Evolutionary conservation across 108 stramenopile genomes (phyloP), one percentile per base, ranked within the genome.

Genomic region (Nitzschia inconspicua): DNA sequence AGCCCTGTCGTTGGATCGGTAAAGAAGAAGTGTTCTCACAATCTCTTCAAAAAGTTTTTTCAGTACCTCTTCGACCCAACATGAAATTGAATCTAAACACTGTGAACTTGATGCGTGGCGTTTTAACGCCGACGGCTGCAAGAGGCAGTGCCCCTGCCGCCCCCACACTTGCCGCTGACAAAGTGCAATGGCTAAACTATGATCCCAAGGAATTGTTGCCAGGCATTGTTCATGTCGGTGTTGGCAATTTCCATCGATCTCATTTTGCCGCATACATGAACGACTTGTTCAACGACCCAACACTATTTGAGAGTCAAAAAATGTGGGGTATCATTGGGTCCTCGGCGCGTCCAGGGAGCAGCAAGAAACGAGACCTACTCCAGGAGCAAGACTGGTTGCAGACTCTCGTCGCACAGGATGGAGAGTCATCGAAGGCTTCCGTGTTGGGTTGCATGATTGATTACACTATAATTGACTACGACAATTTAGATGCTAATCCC

Each of bases 161-260:
- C n/a, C n/a, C n/a, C n/a, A n/a, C n/a, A n/a, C n/a, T n/a, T n/a
- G n/a, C n/a, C n/a, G n/a, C n/a, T n/a, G n/a, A n/a, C n/a, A n/a
- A n/a, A n/a, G n/a, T n/a, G n/a, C n/a, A n/a, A n/a, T n/a, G n/a
- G n/a, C n/a, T n/a, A n/a, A n/a, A 50, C 11, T 50, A 50, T 26
- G 48, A 50, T 27, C 4, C 24, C 13, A 28, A 5, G 4, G 24
- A 20, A 14, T 26, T 50, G 6, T 50, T 28, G 25, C 24, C 48
- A 9, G 48, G 48, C 24, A 50, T 81, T 37, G 57, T 70, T 42
- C 80, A 82, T 48, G 18, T 83, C 22, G 81, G 81, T 14, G 78
- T 83, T 2, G 81, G 81, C 16, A 74, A 76, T 19, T 83, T 83
- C 60, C 75, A 77, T 44, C 72, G 81, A 41, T 51, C 66, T 5